Evolutionary conservation across 768 basidiomycete species (phyloP).

Genomic region (Pleurotus cornucopiae): DNA sequence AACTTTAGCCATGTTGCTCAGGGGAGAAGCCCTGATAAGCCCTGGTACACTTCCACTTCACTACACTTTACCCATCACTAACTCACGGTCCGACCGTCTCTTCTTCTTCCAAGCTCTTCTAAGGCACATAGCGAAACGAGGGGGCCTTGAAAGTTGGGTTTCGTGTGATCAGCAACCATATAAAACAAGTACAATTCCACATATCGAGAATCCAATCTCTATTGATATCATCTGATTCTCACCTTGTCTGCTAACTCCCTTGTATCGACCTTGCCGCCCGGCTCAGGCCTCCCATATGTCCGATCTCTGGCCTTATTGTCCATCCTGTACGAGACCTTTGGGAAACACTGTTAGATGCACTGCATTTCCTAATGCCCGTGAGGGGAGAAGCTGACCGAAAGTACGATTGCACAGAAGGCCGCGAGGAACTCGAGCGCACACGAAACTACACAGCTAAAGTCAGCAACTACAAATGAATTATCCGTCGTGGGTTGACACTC

Average conservation of each 20-base stretch:
- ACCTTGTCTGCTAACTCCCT: constrained; percentile 66
- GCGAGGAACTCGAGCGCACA: constrained; percentile 53
- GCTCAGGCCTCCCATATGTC: constrained; percentile 45
- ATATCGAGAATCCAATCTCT: no score
- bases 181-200: neutral
- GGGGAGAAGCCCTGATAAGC: no score
- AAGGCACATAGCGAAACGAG: constrained; percentile 54
- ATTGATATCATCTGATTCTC: constrained; percentile 10
- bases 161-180: no score
- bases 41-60: no score
- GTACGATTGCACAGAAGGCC: constrained; percentile 44
- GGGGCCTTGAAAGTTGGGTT: constrained; percentile 38
- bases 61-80: no score
- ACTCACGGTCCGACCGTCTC: no score
- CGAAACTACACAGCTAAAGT: constrained; percentile 26
- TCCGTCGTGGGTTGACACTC: constrained; percentile 10
- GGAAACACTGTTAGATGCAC: neutral
- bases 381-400: constrained; percentile 35
- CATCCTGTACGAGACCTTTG: constrained; percentile 55
- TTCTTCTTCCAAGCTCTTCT: constrained; percentile 2
- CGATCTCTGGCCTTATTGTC: constrained; percentile 58
- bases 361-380: neutral
- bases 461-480: neutral
- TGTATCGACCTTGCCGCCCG: constrained; percentile 52
- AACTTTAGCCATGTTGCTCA: no score